Conservation (phyloP, 2,329 filamentous ascomycete genomes). For the Sporothrix globosa region DNA sequence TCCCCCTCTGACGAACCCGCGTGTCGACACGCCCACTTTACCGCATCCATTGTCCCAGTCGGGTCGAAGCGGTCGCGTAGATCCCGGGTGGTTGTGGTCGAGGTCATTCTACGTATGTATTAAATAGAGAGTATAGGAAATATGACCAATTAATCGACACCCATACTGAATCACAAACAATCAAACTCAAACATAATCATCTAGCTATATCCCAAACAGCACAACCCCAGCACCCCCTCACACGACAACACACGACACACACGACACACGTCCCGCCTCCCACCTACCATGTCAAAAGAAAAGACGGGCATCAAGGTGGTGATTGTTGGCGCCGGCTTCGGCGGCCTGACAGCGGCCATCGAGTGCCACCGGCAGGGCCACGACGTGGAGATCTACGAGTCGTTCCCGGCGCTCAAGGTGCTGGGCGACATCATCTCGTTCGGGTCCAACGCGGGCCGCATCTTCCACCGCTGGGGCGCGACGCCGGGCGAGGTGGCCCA, state of each 20-base stretch:
- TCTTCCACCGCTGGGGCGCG: constrained; percentile 61
- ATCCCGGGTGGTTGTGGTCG: background rate
- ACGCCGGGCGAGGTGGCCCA: constrained; percentile 50
- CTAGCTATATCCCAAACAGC: background rate
- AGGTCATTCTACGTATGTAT: background rate
- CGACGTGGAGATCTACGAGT: constrained; percentile 60
- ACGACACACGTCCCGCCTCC: background rate
- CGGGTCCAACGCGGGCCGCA: constrained; percentile 62
- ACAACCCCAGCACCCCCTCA: background rate
- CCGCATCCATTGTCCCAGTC: constrained; percentile 17
- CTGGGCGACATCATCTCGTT: constrained; percentile 67
- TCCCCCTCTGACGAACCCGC: background rate
- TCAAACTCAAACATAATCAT: background rate
- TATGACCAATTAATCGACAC: background rate
- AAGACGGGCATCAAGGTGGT: constrained; percentile 58
- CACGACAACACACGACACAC: background rate
- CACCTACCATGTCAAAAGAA: constrained; percentile 32
- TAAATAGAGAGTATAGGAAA: background rate
- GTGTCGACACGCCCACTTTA: background rate
- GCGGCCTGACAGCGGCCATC: constrained; percentile 64
- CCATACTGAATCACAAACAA: background rate
- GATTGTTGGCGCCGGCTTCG: constrained; percentile 60
- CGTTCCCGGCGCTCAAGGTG: constrained; percentile 59
- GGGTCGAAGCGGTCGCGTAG: constrained; percentile 9
- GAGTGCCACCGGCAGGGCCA: constrained; percentile 66